Conservation (phyloP, 2,329 filamentous ascomycete genomes). For the Leptodontidium sp. region DNA sequence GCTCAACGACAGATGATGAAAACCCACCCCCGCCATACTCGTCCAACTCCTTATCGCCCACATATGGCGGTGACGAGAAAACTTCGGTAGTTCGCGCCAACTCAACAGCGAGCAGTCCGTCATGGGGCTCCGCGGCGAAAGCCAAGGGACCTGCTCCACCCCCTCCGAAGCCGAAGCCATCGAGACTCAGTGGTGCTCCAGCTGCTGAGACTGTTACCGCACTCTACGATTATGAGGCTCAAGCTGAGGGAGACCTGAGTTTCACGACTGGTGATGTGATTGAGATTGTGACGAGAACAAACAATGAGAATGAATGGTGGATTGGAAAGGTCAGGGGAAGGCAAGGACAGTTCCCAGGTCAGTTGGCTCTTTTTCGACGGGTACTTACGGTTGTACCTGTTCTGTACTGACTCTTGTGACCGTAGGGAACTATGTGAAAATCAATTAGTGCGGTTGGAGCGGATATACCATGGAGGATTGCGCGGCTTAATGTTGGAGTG, state of each 20-base stretch:
- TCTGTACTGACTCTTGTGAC: slow-evolving; percentile 30
- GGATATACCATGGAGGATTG: slow-evolving; percentile 8
- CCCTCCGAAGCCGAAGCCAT: slow-evolving; percentile 83
- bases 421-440: slow-evolving; percentile 60
- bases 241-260: slow-evolving; percentile 92
- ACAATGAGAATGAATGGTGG: slow-evolving; percentile 98
- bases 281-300: slow-evolving; percentile 83
- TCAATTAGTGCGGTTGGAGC: slow-evolving; percentile 44
- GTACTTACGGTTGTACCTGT: slow-evolving; percentile 11
- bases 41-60: slow-evolving; percentile 44
- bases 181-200: slow-evolving; percentile 70
- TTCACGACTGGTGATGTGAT: slow-evolving; percentile 90
- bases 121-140: slow-evolving; percentile 65
- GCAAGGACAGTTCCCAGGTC: slow-evolving; percentile 95
- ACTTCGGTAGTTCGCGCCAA: slow-evolving; percentile 50
- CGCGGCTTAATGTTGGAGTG: not conserved
- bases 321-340: slow-evolving; percentile 80
- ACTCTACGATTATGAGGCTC: slow-evolving; percentile 94
- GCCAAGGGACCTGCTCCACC: slow-evolving; percentile 72
- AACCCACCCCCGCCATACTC: slow-evolving; percentile 78
- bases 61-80: slow-evolving; percentile 27
- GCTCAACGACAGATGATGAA: slow-evolving; percentile 56
- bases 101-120: slow-evolving; percentile 49
- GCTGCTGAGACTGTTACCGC: slow-evolving; percentile 83
- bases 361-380: slow-evolving; percentile 42